A percentile compares a stretch with the other conserved stretches of the same genome.
phyloP scores from a whole-genome alignment of 768 basidiomycete genomes.

The Auricularia auricula-judae region DNA sequence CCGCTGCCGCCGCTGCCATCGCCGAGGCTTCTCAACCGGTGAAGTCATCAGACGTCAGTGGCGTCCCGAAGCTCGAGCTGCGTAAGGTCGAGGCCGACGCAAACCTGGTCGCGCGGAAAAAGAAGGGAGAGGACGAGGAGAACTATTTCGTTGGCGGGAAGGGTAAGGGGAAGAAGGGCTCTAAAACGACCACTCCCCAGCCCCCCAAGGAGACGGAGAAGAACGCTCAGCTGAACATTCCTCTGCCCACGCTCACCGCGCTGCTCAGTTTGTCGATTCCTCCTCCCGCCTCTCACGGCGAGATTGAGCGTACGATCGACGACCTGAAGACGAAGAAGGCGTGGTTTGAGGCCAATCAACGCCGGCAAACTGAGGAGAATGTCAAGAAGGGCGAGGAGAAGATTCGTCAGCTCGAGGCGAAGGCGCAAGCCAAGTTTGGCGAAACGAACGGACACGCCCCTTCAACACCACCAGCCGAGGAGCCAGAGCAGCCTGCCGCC shows the following conservation, averaged over 20 bases:
- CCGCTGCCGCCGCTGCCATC: conserved; percentile 13
- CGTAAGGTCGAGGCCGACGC: conserved; percentile 70
- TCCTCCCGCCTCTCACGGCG: conserved; percentile 64
- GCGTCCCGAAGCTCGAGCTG: conserved; percentile 73
- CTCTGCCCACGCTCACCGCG: conserved; percentile 77
- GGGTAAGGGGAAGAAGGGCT: conserved; percentile 52
- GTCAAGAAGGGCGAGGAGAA: conserved; percentile 69
- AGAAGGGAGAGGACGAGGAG: conserved; percentile 84
- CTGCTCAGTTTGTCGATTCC: conserved; percentile 83
- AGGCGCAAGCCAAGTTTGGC: conserved; percentile 8
- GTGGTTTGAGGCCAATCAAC: conserved; percentile 92
- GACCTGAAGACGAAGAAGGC: conserved; percentile 89
- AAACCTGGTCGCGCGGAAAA: conserved; percentile 70
- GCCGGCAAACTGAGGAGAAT: conserved; percentile 65
- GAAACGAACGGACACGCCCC: neutral
- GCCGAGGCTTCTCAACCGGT: conserved; percentile 28
- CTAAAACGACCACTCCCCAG: conserved; percentile 37
- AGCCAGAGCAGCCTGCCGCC: conserved; percentile 22
- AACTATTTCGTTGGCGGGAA: conserved; percentile 61
- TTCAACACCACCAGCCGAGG: conserved; percentile 11
- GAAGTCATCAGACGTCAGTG: conserved; percentile 29
- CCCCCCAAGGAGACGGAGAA: conserved; percentile 17
- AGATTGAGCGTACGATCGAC: conserved; percentile 75
- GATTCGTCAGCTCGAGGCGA: conserved; percentile 43
- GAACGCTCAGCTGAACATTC: conserved; percentile 53